Evolutionary conservation across 805 yeast species (phyloP).

Genomic region (Hagleromyces aurorensis): DNA sequence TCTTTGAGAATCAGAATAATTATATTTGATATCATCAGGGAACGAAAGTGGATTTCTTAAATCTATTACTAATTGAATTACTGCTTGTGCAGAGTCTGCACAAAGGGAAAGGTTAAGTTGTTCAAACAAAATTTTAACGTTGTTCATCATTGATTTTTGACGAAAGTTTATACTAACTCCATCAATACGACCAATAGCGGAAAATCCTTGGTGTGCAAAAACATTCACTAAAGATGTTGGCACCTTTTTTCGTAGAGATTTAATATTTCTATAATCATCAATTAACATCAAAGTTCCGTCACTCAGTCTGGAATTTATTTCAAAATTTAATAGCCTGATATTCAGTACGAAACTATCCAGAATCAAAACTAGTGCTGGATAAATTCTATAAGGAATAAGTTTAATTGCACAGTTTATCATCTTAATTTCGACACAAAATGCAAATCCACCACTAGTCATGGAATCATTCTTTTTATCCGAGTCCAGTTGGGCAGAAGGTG

Average conservation of each 20-base stretch:
- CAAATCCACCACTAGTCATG: conserved; percentile 11
- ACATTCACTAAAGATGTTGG: conserved; percentile 9
- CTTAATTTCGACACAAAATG: conserved; percentile 18
- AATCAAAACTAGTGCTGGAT: conserved; percentile 42
- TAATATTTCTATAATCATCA: conserved; percentile 46
- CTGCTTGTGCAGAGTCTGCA: conserved; percentile 76
- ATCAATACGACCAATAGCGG: conserved; percentile 19
- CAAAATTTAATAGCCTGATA: conserved; percentile 29
- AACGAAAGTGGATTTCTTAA: conserved; percentile 61
- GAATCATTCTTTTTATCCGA: neutral
- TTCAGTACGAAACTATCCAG: conserved; percentile 48
- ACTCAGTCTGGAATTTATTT: conserved; percentile 40
- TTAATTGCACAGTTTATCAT: conserved; percentile 51
- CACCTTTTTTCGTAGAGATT: conserved; percentile 14
- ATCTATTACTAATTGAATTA: conserved; percentile 61
- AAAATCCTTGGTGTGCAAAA: conserved; percentile 24
- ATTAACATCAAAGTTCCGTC: conserved; percentile 47
- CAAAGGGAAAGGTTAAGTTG: conserved; percentile 56
- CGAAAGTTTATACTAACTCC: conserved; percentile 3
- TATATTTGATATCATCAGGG: conserved; percentile 52
- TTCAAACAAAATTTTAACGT: neutral
- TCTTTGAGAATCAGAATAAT: conserved; percentile 19
- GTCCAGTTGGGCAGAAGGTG: neutral
- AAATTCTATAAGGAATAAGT: conserved; percentile 57
- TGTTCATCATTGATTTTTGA: neutral